These are phyloP conservation scores for Symbiodinium natans DNA, from an alignment of 73 alveolate species.

Conservation along the genomic window DNA sequence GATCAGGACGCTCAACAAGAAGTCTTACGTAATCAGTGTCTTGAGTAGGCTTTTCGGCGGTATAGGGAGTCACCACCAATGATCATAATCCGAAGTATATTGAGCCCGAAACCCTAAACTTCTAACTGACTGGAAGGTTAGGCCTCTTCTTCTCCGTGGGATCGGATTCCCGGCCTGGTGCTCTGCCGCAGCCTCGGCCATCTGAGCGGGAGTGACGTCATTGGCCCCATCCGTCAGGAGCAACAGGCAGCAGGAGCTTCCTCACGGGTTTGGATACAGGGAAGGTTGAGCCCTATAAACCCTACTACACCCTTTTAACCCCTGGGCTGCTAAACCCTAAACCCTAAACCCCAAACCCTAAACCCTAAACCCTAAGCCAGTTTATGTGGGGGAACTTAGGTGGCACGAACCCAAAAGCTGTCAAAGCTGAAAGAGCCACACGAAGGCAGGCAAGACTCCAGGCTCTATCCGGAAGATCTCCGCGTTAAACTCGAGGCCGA, in stretches of 20 bases:
- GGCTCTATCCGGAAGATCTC: conserved; percentile 81
- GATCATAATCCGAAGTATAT: not conserved
- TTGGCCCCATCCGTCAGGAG: conserved; percentile 78
- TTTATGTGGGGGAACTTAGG: too few species aligned
- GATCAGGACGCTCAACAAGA: too few species aligned
- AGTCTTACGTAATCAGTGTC: too few species aligned
- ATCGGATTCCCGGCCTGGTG: conserved; percentile 23
- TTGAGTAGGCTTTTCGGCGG: not conserved
- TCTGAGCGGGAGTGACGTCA: not conserved
- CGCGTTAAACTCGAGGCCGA: conserved; percentile 51
- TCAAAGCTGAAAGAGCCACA: not conserved
- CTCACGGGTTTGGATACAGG: not conserved
- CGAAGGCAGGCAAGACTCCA: not conserved
- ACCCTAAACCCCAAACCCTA: too few species aligned
- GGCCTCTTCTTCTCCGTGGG: too few species aligned
- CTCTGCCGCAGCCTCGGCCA: conserved; percentile 40
- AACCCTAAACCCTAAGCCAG: too few species aligned
- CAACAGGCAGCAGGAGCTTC: conserved; percentile 56
- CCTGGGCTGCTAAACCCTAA: too few species aligned
- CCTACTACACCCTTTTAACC: too few species aligned
- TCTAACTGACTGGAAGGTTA: too few species aligned
- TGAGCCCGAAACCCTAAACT: not conserved
- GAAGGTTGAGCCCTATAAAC: too few species aligned
- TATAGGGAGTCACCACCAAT: not conserved
- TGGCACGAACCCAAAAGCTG: not conserved